These are phyloP conservation scores for Cucumis sativus DNA, from an alignment of 306 rosid species.

Conservation along the genomic window Cucumber_9930_V3 NC_026657.2:9705501-9706000, in stretches of 20 bases:
- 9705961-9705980: not conserved
- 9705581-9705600: conserved; percentile 73
- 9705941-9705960: not conserved
- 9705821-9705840: not conserved
- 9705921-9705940: not conserved
- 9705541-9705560: conserved; percentile 44
- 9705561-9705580: conserved; percentile 54
- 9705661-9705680: not conserved
- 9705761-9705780: conserved; percentile 80
- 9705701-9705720: conserved; percentile 47
- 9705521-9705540: conserved; percentile 40
- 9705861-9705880: too few relatives aligned
- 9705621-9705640: not conserved
- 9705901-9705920: not conserved
- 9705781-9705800: conserved; percentile 16
- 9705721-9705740: conserved; percentile 26
- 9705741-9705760: conserved; percentile 54
- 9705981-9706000: not conserved
- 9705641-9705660: not conserved
- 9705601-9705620: conserved; percentile 54
- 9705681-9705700: conserved; percentile 78
- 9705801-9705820: not conserved
- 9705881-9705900: not conserved
- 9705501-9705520: conserved; percentile 69
- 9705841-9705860: too few relatives aligned